phyloP scores from a whole-genome alignment of 2,329 filamentous ascomycete genomes.

The Ophiostoma populinum region DNA sequence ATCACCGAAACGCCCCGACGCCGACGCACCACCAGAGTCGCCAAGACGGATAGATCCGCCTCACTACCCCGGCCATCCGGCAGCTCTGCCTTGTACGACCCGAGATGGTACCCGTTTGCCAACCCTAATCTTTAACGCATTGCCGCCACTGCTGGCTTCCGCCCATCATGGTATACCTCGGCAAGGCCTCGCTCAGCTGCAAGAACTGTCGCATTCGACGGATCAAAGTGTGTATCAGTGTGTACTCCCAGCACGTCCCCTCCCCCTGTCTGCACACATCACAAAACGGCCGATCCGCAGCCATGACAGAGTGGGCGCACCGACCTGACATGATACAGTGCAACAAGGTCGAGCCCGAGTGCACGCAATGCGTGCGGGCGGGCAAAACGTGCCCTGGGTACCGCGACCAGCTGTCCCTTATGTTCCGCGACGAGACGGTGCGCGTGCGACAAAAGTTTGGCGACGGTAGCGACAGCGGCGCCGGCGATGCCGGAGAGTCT shows the following conservation, averaged over 20 bases:
- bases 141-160: not conserved
- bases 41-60: not conserved
- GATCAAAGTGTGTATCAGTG: conserved; percentile 29
- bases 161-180: conserved; percentile 34
- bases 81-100: not conserved
- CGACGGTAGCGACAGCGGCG: conserved; percentile 13
- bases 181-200: conserved; percentile 38
- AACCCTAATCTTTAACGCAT: not conserved
- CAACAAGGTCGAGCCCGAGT: conserved; percentile 41
- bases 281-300: no score
- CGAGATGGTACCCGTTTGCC: no score
- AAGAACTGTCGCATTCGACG: conserved; percentile 34
- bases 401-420: conserved; percentile 43
- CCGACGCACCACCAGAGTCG: not conserved
- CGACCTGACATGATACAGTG: no score
- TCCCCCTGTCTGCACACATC: no score
- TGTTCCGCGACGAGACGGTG: conserved; percentile 49
- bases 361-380: conserved; percentile 43
- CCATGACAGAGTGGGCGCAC: no score
- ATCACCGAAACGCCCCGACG: not conserved
- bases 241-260: no score
- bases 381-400: conserved; percentile 46
- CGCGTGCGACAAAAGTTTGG: conserved; percentile 43
- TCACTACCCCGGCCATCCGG: no score
- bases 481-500: not conserved